phyloP scores from a whole-genome alignment of 2,329 filamentous ascomycete genomes.

The Ophiostoma triangulosporum region DNA sequence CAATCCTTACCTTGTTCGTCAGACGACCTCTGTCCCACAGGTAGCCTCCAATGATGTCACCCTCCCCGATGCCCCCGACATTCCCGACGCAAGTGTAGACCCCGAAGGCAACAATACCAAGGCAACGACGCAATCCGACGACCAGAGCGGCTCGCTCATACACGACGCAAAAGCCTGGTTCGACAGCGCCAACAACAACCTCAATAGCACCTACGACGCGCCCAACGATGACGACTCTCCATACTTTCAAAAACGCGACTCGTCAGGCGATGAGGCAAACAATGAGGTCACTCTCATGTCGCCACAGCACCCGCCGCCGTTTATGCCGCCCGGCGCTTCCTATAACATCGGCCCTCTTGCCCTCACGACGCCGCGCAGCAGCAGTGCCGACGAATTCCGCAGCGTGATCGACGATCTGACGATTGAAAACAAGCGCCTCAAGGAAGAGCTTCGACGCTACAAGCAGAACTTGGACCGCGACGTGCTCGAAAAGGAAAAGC shows the following conservation, averaged over 20 bases:
- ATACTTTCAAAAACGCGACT: conserved; percentile 41
- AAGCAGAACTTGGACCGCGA: conserved; percentile 49
- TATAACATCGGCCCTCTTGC: not conserved
- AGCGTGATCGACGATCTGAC: conserved; percentile 82
- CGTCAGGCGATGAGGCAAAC: conserved; percentile 29
- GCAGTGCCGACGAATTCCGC: conserved; percentile 60
- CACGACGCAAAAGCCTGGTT: conserved; percentile 44
- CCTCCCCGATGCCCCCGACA: not conserved
- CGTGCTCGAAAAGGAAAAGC: conserved; percentile 57
- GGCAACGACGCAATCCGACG: conserved; percentile 24
- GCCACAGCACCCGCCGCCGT: conserved; percentile 8
- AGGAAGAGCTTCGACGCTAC: conserved; percentile 57
- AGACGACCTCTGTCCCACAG: not conserved
- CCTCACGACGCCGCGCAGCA: conserved; percentile 30
- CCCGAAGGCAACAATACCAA: not conserved
- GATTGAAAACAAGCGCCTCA: conserved; percentile 67
- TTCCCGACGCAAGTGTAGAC: not conserved
- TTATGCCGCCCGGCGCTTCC: not conserved
- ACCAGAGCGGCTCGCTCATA: conserved; percentile 33
- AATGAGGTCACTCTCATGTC: conserved; percentile 16
- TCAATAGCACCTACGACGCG: conserved; percentile 23
- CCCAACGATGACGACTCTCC: conserved; percentile 13
- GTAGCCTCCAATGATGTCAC: not conserved
- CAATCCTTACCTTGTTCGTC: not conserved
- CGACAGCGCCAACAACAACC: conserved; percentile 37